Percentiles rank a stretch among this genome's conserved stretches.
These are phyloP conservation scores for Hamiltosporidium tvaerminnensis DNA, from an alignment of 371 early-diverging fungal genomes.

Conservation along the genomic window DNA sequence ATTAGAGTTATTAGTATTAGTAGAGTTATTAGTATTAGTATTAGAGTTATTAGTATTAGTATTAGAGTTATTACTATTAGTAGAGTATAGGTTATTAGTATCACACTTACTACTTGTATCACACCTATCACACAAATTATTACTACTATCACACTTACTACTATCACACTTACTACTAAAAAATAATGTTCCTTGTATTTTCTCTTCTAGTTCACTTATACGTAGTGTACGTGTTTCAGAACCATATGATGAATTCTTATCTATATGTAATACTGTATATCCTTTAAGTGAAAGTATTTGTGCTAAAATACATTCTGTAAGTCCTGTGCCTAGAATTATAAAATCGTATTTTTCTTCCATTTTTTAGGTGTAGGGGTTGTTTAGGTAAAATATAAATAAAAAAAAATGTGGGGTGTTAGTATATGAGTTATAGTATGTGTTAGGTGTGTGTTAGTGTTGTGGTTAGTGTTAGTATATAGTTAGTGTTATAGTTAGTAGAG, in stretches of 20 bases:
- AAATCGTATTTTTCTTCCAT: constrained; percentile 6
- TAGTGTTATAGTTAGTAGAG: too few relatives aligned
- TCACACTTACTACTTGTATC: neutral
- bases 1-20: neutral
- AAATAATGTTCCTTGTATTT: neutral
- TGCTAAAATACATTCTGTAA: constrained; percentile 45
- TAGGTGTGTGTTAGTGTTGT: too few relatives aligned
- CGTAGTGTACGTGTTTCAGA: constrained; percentile 13
- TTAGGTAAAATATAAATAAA: too few relatives aligned
- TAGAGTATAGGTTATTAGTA: neutral
- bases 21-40: neutral
- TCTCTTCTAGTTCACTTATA: constrained; percentile 13
- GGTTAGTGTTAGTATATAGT: too few relatives aligned
- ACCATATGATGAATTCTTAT: constrained; percentile 46
- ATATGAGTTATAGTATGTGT: too few relatives aligned
- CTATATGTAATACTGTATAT: constrained; percentile 48
- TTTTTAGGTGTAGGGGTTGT: neutral
- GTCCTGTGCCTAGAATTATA: constrained; percentile 46
- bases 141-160: neutral
- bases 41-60: neutral
- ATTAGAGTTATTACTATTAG: neutral
- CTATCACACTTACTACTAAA: too few relatives aligned
- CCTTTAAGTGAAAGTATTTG: constrained; percentile 30
- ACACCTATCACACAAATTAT: too few relatives aligned
- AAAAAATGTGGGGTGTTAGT: too few relatives aligned